These are phyloP conservation scores for Boletus tylopilopsis DNA, from an alignment of 768 basidiomycete species.

Conservation along the genomic window DNA sequence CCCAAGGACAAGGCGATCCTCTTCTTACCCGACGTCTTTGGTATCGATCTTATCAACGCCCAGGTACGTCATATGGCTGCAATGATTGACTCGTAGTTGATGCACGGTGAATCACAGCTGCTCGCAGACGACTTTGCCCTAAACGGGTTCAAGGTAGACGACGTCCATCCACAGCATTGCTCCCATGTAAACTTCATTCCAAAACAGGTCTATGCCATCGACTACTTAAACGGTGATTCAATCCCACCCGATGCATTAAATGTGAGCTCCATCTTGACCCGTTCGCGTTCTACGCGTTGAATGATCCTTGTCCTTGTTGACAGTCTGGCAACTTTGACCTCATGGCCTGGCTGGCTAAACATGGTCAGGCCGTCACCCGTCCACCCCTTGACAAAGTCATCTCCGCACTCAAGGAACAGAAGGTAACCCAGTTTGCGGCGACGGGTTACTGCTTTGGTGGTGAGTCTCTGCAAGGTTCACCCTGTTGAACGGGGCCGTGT, in stretches of 20 bases:
- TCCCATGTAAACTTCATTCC: too few relatives aligned
- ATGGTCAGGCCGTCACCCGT: slow-evolving; percentile 38
- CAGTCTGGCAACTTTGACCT: too few relatives aligned
- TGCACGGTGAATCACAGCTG: too few relatives aligned
- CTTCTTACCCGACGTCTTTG: background rate
- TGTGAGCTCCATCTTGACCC: too few relatives aligned
- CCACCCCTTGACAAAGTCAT: slow-evolving; percentile 50
- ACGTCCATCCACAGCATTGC: too few relatives aligned
- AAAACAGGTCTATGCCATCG: background rate
- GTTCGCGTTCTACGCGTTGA: too few relatives aligned
- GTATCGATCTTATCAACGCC: background rate
- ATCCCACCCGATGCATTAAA: too few relatives aligned
- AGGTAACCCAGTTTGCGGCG: slow-evolving; percentile 51
- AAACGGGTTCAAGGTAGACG: slow-evolving; percentile 3
- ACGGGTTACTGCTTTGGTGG: slow-evolving; percentile 67
- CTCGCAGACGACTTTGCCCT: slow-evolving; percentile 1
- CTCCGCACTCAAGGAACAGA: slow-evolving; percentile 50
- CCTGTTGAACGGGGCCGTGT: background rate
- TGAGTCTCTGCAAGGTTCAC: slow-evolving; percentile 4
- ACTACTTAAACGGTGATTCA: slow-evolving; percentile 29
- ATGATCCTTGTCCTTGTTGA: too few relatives aligned
- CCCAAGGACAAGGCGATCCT: background rate
- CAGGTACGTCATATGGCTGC: background rate
- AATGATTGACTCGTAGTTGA: background rate
- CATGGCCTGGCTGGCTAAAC: slow-evolving; percentile 40